Evolutionary conservation across 352 stramenopile genomes (phyloP).

Genomic region (Phytophthora quininea): DNA sequence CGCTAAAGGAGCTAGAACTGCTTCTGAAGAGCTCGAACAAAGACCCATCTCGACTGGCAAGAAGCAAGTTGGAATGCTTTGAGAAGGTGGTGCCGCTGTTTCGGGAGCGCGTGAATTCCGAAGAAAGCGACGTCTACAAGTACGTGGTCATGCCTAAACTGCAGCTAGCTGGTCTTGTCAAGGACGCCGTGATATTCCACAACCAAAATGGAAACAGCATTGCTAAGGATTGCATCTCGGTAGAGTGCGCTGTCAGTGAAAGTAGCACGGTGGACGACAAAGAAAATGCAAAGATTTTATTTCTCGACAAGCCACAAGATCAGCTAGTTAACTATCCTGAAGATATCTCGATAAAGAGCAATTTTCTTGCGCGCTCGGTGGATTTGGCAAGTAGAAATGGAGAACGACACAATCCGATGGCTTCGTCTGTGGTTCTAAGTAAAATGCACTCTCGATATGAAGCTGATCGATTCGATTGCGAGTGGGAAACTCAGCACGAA

Average conservation of each 20-base stretch:
- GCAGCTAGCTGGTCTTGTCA: conserved; percentile 48
- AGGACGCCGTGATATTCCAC: conserved; percentile 44
- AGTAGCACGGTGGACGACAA: background rate
- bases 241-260: conserved; percentile 15
- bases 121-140: conserved; percentile 51
- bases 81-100: conserved; percentile 51
- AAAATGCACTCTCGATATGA: too few species aligned
- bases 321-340: too few species aligned
- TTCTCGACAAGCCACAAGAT: conserved; percentile 21
- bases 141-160: conserved; percentile 46
- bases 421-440: too few species aligned
- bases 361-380: background rate
- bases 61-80: conserved; percentile 55
- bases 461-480: too few species aligned
- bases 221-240: conserved; percentile 34
- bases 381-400: background rate
- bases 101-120: conserved; percentile 36
- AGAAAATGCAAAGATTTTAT: conserved; percentile 11
- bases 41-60: conserved; percentile 29
- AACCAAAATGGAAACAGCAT: conserved; percentile 5
- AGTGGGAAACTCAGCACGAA: too few species aligned
- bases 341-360: background rate
- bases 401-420: too few species aligned
- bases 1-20: conserved; percentile 6
- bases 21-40: conserved; percentile 46